Evolutionary conservation across 1,284 basidiomycete genomes (phyloP).

Genomic region (Pterulicium gracile): DNA sequence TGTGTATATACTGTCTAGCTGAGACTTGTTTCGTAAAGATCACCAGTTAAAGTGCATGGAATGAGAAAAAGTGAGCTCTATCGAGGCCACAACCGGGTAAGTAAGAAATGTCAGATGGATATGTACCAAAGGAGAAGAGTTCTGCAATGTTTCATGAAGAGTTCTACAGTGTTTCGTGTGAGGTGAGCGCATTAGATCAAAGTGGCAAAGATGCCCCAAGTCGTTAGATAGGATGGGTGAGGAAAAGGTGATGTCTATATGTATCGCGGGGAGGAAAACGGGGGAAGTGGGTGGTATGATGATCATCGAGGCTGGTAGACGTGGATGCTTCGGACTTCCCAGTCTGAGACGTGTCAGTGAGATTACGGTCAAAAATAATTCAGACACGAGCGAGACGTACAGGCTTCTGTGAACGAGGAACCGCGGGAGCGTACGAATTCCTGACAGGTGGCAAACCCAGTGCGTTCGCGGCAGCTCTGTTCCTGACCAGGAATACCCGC

Average conservation of each 20-base stretch:
- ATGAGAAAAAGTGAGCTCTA: no score
- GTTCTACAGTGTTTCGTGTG: no score
- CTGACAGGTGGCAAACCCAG: constrained; percentile 70
- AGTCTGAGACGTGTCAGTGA: constrained; percentile 36
- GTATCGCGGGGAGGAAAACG: neutral
- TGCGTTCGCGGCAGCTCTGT: constrained; percentile 71
- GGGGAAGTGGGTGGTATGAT: no score
- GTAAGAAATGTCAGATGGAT: no score
- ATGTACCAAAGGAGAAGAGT: no score
- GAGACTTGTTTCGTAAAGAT: no score
- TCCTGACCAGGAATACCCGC: constrained; percentile 70
- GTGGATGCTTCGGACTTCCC: constrained; percentile 66
- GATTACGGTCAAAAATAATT: neutral
- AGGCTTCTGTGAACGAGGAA: constrained; percentile 64
- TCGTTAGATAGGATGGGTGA: neutral
- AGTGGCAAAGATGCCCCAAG: no score
- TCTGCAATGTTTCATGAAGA: no score
- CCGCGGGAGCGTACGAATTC: constrained; percentile 68
- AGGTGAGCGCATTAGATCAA: no score
- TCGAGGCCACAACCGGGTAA: no score
- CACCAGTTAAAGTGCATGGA: no score
- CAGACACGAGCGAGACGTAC: constrained; percentile 35
- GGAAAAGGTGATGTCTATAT: neutral
- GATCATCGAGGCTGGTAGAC: constrained; percentile 33
- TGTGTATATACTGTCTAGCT: no score